phyloP scores from a whole-genome alignment of 495 filamentous ascomycete species.

The Lasiosphaeria ovina region DNA sequence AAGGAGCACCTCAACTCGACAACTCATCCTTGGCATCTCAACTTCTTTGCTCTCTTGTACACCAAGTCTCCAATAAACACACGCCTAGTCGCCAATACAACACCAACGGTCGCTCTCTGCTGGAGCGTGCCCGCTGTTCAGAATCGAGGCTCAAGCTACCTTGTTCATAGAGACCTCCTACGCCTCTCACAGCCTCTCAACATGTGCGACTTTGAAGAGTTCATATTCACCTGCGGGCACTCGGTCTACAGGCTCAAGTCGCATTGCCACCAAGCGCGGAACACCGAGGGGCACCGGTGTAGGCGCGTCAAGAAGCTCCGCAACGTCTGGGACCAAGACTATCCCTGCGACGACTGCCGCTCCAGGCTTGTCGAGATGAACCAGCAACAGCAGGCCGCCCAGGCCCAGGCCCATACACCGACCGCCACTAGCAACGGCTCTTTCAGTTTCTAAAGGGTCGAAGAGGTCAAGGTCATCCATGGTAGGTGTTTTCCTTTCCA shows the following conservation, averaged over 20 bases:
- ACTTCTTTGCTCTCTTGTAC: too few species aligned
- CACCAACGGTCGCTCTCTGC: too few species aligned
- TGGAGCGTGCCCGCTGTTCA: too few species aligned
- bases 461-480: too few species aligned
- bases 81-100: too few species aligned
- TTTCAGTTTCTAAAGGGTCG: too few species aligned
- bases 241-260: conserved; percentile 53
- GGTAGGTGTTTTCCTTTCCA: too few species aligned
- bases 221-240: conserved; percentile 60
- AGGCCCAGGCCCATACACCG: conserved; percentile 1
- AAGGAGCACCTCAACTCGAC: too few species aligned
- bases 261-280: conserved; percentile 69
- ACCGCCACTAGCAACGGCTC: not conserved
- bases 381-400: not conserved
- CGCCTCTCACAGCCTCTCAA: not conserved
- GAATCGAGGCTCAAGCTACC: not conserved
- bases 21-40: too few species aligned
- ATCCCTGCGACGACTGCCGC: conserved; percentile 43
- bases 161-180: not conserved
- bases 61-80: too few species aligned
- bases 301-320: conserved; percentile 59
- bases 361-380: conserved; percentile 8
- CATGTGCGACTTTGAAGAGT: conserved; percentile 69
- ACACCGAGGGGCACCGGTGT: conserved; percentile 63
- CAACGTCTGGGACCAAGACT: conserved; percentile 49